Percentiles rank a stretch among this genome's conserved stretches.
Conservation (phyloP, 106 monocot genomes). For the Dactylorhiza incarnata region DNA sequence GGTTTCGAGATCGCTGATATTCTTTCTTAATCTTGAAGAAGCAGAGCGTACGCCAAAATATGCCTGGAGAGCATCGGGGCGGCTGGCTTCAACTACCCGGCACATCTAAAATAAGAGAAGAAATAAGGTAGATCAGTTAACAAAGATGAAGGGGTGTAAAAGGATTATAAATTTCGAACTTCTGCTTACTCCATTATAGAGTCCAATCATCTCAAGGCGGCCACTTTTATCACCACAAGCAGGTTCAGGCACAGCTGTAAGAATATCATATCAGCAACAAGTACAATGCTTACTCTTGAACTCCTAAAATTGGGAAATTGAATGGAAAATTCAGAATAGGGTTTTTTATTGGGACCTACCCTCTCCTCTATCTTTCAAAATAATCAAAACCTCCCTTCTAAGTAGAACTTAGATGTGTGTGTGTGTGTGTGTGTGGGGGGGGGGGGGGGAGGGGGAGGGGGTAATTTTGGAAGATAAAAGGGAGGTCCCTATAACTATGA, state of each 20-base stretch:
- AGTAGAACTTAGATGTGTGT: no score
- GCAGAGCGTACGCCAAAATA: conserved; percentile 34
- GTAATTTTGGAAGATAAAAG: no score
- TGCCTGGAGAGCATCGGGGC: conserved; percentile 27
- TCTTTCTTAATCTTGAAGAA: conserved; percentile 28
- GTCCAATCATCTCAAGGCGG: conserved; percentile 24
- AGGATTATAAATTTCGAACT: background rate
- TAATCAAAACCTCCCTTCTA: no score
- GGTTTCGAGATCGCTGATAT: conserved; percentile 32
- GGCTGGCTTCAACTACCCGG: conserved; percentile 34
- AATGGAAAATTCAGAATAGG: background rate
- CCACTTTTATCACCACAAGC: conserved; percentile 22
- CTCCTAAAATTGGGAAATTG: background rate
- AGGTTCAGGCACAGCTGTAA: conserved; percentile 34
- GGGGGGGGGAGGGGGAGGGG: no score
- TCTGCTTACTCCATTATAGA: conserved; percentile 56
- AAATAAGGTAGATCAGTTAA: background rate
- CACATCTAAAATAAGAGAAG: conserved; percentile 42
- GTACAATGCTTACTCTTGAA: background rate
- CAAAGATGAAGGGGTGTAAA: background rate
- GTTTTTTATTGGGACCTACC: no score
- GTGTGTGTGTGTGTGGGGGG: no score
- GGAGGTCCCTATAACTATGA: no score
- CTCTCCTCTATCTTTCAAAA: no score
- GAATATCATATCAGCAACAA: background rate